A percentile compares a stretch with the other conserved stretches of the same genome.
Evolutionary conservation across 768 basidiomycete genomes (phyloP).

Genomic region (Ramaria sp.): DNA sequence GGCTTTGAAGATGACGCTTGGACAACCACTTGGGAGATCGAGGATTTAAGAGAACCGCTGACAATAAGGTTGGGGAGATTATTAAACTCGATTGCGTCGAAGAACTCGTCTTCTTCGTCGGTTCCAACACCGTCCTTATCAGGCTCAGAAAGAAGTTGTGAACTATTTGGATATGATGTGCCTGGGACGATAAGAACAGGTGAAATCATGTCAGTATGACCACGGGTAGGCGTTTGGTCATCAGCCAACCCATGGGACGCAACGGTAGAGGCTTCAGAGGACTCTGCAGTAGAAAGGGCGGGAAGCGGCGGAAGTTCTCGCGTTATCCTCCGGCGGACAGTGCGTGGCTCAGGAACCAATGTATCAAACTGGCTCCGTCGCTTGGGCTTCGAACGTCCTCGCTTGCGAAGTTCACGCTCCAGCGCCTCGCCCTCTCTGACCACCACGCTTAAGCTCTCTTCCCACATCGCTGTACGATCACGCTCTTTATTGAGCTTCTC

Average conservation of each 20-base stretch:
- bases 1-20: slow-evolving; percentile 21
- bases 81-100: slow-evolving; percentile 87
- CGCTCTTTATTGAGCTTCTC: slow-evolving; percentile 53
- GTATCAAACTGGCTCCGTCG: slow-evolving; percentile 38
- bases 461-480: slow-evolving; percentile 66
- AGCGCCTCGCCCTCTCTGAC: slow-evolving; percentile 78
- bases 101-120: slow-evolving; percentile 92
- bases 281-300: neutral
- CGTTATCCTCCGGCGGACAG: slow-evolving; percentile 2
- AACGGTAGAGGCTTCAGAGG: neutral
- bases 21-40: slow-evolving; percentile 17
- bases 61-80: slow-evolving; percentile 68
- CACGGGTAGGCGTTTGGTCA: slow-evolving; percentile 6
- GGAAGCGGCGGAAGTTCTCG: slow-evolving; percentile 3
- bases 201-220: neutral
- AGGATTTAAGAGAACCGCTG: slow-evolving; percentile 41
- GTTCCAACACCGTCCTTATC: slow-evolving; percentile 34
- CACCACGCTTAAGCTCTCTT: slow-evolving; percentile 78
- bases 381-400: slow-evolving; percentile 30
- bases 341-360: neutral
- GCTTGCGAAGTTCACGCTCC: slow-evolving; percentile 63
- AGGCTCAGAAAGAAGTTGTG: neutral
- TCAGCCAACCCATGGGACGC: neutral
- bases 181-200: slow-evolving; percentile 7
- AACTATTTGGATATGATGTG: neutral